A percentile compares a stretch with the other conserved stretches of the same genome.
Conservation (phyloP, 805 yeast genomes). For the Schwanniomyces sp. region DNA sequence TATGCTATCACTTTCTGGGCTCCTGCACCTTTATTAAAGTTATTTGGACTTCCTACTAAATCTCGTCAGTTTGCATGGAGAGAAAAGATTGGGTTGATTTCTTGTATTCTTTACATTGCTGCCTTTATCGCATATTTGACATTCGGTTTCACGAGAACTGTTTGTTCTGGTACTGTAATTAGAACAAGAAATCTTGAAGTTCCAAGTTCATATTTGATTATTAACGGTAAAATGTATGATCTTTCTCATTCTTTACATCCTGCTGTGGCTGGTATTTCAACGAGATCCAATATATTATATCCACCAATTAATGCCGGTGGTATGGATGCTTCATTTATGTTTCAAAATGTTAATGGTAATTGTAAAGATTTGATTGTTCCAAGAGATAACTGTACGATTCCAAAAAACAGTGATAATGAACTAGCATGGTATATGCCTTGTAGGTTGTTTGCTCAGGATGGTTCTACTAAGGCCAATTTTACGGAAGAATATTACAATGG, state of each 20-base stretch:
- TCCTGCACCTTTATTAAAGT: slow-evolving; percentile 66
- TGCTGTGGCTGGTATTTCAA: slow-evolving; percentile 71
- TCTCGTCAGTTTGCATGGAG: slow-evolving; percentile 96
- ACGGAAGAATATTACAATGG: slow-evolving; percentile 70
- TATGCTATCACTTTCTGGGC: slow-evolving; percentile 87
- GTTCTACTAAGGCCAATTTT: slow-evolving; percentile 65
- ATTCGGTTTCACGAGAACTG: slow-evolving; percentile 86
- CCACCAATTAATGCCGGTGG: slow-evolving; percentile 91
- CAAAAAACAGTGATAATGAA: slow-evolving; percentile 50
- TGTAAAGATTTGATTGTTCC: slow-evolving; percentile 80
- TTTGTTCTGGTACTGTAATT: slow-evolving; percentile 50
- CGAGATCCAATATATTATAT: slow-evolving; percentile 70
- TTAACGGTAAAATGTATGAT: slow-evolving; percentile 81
- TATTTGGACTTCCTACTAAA: slow-evolving; percentile 76
- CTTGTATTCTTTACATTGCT: slow-evolving; percentile 73
- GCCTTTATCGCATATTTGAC: slow-evolving; percentile 82
- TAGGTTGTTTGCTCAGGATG: slow-evolving; percentile 65
- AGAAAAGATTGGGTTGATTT: slow-evolving; percentile 84
- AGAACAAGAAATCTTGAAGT: slow-evolving; percentile 66
- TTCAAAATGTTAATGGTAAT: slow-evolving; percentile 90
- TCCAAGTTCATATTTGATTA: slow-evolving; percentile 58
- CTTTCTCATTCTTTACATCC: slow-evolving; percentile 76
- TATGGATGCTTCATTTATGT: slow-evolving; percentile 76
- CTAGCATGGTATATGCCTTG: slow-evolving; percentile 98
- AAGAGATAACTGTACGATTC: slow-evolving; percentile 67